phyloP scores from a whole-genome alignment of 2,329 filamentous ascomycete genomes.

The Corniculantispora saksenae region DNA sequence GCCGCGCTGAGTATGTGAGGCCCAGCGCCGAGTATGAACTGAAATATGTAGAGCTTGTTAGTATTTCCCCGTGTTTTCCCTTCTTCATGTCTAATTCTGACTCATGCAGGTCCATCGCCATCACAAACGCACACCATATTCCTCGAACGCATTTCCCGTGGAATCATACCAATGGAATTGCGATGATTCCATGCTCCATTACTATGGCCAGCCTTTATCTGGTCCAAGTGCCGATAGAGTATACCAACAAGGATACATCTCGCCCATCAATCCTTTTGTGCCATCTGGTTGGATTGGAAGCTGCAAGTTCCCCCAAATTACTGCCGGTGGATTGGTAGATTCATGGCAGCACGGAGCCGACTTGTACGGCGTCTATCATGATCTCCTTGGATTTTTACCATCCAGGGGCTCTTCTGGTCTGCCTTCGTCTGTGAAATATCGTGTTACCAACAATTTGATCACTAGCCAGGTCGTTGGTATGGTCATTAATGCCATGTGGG shows the following conservation, averaged over 20 bases:
- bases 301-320: conserved; percentile 83
- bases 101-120: conserved; percentile 69
- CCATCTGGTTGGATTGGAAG: conserved; percentile 69
- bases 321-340: conserved; percentile 68
- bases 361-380: conserved; percentile 73
- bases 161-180: conserved; percentile 76
- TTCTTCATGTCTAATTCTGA: neutral
- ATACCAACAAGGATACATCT: conserved; percentile 67
- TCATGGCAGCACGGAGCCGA: conserved; percentile 76
- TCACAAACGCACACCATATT: conserved; percentile 82
- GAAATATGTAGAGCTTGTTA: conserved; percentile 73
- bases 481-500: conserved; percentile 71
- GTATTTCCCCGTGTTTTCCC: conserved; percentile 27
- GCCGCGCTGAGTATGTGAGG: conserved; percentile 62
- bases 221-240: conserved; percentile 52
- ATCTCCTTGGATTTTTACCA: conserved; percentile 68
- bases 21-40: conserved; percentile 60
- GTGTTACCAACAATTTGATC: conserved; percentile 81
- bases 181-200: conserved; percentile 67
- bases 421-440: conserved; percentile 55
- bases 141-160: conserved; percentile 72
- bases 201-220: conserved; percentile 62
- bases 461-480: conserved; percentile 79
- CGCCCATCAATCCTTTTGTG: conserved; percentile 65
- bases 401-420: conserved; percentile 41